Evolutionary conservation across 495 filamentous ascomycete genomes (phyloP).

Genomic region (Aspergillus asperescens): DNA sequence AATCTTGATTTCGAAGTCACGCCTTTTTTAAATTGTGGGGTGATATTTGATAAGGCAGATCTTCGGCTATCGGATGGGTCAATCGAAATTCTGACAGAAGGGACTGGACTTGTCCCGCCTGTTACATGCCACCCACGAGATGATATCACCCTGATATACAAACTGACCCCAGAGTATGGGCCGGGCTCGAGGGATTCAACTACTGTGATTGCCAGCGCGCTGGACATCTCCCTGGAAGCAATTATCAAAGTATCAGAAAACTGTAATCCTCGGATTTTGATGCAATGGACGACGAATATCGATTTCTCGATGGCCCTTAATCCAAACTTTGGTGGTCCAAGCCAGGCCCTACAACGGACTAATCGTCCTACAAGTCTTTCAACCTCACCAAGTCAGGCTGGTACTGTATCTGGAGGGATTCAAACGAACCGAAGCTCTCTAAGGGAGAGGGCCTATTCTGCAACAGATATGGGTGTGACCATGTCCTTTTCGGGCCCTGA

Average conservation of each 20-base stretch:
- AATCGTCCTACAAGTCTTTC: slow-evolving; percentile 54
- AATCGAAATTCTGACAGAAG: slow-evolving; percentile 61
- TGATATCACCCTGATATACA: slow-evolving; percentile 80
- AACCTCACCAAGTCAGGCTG: slow-evolving; percentile 29
- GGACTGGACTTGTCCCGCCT: slow-evolving; percentile 55
- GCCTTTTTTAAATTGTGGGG: slow-evolving; percentile 68
- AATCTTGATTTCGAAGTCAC: slow-evolving; percentile 86
- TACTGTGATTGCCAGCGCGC: slow-evolving; percentile 44
- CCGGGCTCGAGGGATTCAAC: slow-evolving; percentile 45
- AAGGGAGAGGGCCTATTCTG: slow-evolving; percentile 45
- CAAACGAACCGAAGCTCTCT: slow-evolving; percentile 50
- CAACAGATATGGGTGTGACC: slow-evolving; percentile 63
- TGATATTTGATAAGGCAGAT: slow-evolving; percentile 62
- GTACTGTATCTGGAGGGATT: slow-evolving; percentile 16
- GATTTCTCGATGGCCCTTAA: slow-evolving; percentile 72
- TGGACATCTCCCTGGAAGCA: slow-evolving; percentile 63
- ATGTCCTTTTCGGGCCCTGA: slow-evolving; percentile 66
- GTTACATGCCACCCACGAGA: slow-evolving; percentile 72
- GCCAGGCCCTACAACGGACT: slow-evolving; percentile 44
- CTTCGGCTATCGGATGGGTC: slow-evolving; percentile 60
- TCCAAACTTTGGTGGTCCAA: slow-evolving; percentile 59
- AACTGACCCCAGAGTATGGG: slow-evolving; percentile 60
- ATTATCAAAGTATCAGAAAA: slow-evolving; percentile 56
- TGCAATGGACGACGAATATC: slow-evolving; percentile 76
- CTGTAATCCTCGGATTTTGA: slow-evolving; percentile 67